A percentile compares a stretch with the other conserved stretches of the same genome.
Evolutionary conservation across 169 alveolate species (phyloP).

Genomic region (Perkinsus marinus): DNA sequence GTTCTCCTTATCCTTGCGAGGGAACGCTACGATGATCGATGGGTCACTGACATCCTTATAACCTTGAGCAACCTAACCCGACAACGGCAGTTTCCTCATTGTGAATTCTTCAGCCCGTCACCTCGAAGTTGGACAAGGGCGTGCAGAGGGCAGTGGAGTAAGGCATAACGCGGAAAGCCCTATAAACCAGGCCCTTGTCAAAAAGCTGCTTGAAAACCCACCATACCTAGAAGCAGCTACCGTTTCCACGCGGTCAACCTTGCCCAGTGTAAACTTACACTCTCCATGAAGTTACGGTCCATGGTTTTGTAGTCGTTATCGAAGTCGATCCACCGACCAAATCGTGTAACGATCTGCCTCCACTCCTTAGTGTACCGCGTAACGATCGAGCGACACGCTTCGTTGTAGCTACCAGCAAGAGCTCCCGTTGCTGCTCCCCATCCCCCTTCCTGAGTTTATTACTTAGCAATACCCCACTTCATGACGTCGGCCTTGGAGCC

Average conservation of each 20-base stretch:
- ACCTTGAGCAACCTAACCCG: slow-evolving; percentile 51
- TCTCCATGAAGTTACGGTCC: slow-evolving; percentile 92
- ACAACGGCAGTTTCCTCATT: background rate
- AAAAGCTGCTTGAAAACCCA: slow-evolving; percentile 76
- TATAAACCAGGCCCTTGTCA: slow-evolving; percentile 81
- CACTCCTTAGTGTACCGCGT: slow-evolving; percentile 90
- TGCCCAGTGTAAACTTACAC: slow-evolving; percentile 60
- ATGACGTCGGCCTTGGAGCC: slow-evolving; percentile 9
- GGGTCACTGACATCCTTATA: slow-evolving; percentile 92
- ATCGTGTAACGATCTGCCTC: slow-evolving; percentile 71
- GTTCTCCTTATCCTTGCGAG: slow-evolving; percentile 43
- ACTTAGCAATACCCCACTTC: background rate
- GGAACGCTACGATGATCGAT: slow-evolving; percentile 82
- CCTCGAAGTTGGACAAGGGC: slow-evolving; percentile 94
- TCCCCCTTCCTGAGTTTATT: background rate
- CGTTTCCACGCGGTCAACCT: background rate
- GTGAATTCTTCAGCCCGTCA: slow-evolving; percentile 2
- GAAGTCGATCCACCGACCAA: slow-evolving; percentile 98
- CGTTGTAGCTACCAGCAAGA: slow-evolving; percentile 52
- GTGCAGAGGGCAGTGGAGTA: slow-evolving; percentile 90
- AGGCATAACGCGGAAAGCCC: slow-evolving; percentile 97
- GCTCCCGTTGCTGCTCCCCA: background rate
- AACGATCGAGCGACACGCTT: slow-evolving; percentile 79
- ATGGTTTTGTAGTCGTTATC: slow-evolving; percentile 96
- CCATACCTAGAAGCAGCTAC: slow-evolving; percentile 35